phyloP scores from a whole-genome alignment of 768 basidiomycete genomes.

The Leucosporidium yakuticum region DNA sequence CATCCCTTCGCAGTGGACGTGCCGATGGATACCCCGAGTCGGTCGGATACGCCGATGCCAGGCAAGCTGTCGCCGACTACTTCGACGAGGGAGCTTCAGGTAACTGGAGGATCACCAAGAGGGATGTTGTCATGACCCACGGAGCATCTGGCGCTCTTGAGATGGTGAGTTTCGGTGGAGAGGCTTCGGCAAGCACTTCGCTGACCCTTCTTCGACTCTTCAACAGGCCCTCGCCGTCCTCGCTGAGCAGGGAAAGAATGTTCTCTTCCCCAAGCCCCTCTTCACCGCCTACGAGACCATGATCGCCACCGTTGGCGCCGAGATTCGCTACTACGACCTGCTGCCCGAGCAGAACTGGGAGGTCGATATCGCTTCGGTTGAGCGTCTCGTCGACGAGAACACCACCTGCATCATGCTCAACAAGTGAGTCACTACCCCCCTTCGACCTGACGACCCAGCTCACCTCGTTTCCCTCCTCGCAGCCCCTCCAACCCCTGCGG shows the following conservation, averaged over 20 bases:
- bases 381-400: conserved; percentile 42
- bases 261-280: conserved; percentile 43
- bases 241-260: conserved; percentile 38
- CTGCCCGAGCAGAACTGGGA: conserved; percentile 43
- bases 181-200: too few relatives aligned
- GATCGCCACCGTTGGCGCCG: conserved; percentile 37
- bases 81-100: conserved; percentile 41
- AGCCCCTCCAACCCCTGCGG: conserved; percentile 46
- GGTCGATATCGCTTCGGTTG: conserved; percentile 41
- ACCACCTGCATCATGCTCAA: conserved; percentile 42
- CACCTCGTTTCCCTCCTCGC: too few relatives aligned
- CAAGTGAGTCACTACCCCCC: conserved; percentile 19
- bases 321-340: conserved; percentile 44
- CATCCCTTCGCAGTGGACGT: conserved; percentile 33
- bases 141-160: conserved; percentile 44
- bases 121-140: conserved; percentile 40
- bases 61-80: conserved; percentile 43
- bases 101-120: conserved; percentile 21
- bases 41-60: conserved; percentile 39
- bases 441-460: not conserved
- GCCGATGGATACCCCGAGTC: conserved; percentile 43
- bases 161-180: conserved; percentile 36
- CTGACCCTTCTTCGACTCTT: not conserved
- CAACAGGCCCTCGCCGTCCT: conserved; percentile 36
- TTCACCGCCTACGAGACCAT: conserved; percentile 44